Percentiles rank a stretch among this genome's conserved stretches.
These are phyloP conservation scores for Quercus tomentella DNA, from an alignment of 331 rosid species.

Conservation along the genomic window DNA sequence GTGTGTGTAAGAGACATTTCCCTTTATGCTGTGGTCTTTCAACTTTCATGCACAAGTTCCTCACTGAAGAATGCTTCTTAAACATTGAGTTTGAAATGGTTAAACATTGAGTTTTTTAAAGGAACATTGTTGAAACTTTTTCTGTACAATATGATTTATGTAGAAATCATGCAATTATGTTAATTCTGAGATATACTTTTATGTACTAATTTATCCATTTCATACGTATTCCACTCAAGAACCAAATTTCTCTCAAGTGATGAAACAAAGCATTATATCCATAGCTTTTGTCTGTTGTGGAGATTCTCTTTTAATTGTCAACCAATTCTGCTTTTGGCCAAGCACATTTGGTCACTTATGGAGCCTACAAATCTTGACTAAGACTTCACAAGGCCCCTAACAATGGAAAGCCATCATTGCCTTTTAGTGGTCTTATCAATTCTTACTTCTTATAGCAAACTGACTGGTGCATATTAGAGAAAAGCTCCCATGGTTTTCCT, in stretches of 20 bases:
- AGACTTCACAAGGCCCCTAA: constrained; percentile 17
- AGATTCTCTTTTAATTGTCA: constrained; percentile 10
- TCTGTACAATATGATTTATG: not conserved
- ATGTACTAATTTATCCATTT: not conserved
- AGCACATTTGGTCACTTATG: constrained; percentile 22
- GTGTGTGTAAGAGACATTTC: too few relatives aligned
- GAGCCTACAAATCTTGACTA: constrained; percentile 1
- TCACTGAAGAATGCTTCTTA: too few relatives aligned
- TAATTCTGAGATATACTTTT: not conserved
- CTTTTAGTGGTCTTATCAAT: not conserved
- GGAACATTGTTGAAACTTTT: not conserved
- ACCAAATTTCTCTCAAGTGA: not conserved
- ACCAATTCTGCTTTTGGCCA: constrained; percentile 18
- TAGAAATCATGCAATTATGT: not conserved
- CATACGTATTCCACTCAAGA: not conserved
- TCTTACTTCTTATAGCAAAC: not conserved
- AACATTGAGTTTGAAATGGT: too few relatives aligned
- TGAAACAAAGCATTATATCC: not conserved
- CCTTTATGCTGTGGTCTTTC: too few relatives aligned
- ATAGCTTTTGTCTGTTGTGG: constrained; percentile 11
- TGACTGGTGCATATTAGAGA: not conserved
- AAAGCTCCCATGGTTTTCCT: too few relatives aligned
- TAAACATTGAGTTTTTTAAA: not conserved
- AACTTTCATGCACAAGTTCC: too few relatives aligned
- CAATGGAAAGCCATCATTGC: not conserved